Base-by-base conservation (phyloP, 176 grass and related monocot genomes). In the Triticum timopheevii region DNA sequence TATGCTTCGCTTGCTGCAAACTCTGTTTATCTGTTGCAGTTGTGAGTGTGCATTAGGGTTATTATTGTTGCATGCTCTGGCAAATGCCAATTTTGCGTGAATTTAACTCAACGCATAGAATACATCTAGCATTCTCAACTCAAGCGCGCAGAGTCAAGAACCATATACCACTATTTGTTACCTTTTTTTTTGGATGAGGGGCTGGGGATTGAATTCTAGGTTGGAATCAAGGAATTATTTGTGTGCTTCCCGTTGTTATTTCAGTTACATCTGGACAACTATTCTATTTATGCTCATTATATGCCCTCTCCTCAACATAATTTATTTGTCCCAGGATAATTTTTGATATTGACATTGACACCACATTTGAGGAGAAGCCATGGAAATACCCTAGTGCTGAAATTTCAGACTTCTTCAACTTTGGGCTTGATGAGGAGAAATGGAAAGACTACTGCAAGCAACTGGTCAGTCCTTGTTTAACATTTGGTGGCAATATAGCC, bases 361-460 rank as follows among this genome's bases (percentile, higher is more conserved):
- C 90, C 2, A 30, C 86, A 80, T 99, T 99, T 83, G 97, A 99
- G 82, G 97, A 99, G 81, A 99, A 99, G 81, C 97, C 97, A 91
- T 99, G 97, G 97, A 97, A 83, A 87, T 65, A 97, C 84, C 87
- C 97, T 88, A 92, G 92, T 84, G 90, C 87, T 65, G 97, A 99
- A 73, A 84, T 89, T 73, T 91, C 92, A 61, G 94, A 99, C 62
- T 99, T 92, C 67, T 99, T 99, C 72, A 99, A 99, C 84, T 99
- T 99, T 77, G 94, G 83, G 61, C 71, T 99, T 66, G 90, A 94
- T 90, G 94, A 99, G 68, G 94, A 96, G 33, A 91, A 91, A 56
- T 99, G 97, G 97, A 99, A 99, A 81, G 97, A 99, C 59, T 94
- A 97, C 65, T 99, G 90, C 92, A 99, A 92, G 78, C 94, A 87